Evolutionary conservation across 192 early-diverging fungal genomes (phyloP), one percentile per base, ranked within the genome.

Genomic region (Gigaspora rosea): DNA sequence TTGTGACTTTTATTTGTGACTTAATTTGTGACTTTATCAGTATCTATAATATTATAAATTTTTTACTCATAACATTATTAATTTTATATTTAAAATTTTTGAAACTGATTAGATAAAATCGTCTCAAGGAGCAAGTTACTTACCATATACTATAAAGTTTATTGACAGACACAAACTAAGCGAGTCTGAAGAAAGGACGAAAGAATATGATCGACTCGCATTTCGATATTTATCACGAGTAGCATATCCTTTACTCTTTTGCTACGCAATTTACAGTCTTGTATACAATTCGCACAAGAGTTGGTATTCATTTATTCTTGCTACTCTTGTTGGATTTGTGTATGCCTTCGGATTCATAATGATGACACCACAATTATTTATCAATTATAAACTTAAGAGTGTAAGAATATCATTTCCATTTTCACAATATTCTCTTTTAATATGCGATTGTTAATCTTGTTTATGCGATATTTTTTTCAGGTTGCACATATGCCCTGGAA

Each of bases 401-500:
- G 88, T 85, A 81, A 79, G 84, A 79, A 51, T 32, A 59, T 61
- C 16, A 12, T 27, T n/a, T 18, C 48, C 36, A 16, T 73, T n/a
- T 59, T 12, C n/a, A 12, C 13, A n/a, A 6, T 48, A 12, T 59
- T 36, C 9, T 73, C 22, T 51, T 49, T 33, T 51, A 4, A 16
- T 8, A 35, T 11, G 32, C 35, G 10, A 70, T 46, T 67, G n/a
- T 49, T 73, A 46, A 18, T 50, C 10, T 56, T 71, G 12, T 5
- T 56, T 56, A 56, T 56, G 9, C 18, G 63, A 11, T 73, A 52
- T 61, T 13, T 47, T 71, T 61, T 48, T 10, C 85, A 88, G 67
- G 92, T 97, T 1, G 95, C 94, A 1, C 94, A 97, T 78, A 97
- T 97, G 95, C 94, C 94, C 8, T 95, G 94, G 92, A 92, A 90